Conservation (phyloP, 495 filamentous ascomycete genomes). For the Recurvomyces mirabilis region DNA sequence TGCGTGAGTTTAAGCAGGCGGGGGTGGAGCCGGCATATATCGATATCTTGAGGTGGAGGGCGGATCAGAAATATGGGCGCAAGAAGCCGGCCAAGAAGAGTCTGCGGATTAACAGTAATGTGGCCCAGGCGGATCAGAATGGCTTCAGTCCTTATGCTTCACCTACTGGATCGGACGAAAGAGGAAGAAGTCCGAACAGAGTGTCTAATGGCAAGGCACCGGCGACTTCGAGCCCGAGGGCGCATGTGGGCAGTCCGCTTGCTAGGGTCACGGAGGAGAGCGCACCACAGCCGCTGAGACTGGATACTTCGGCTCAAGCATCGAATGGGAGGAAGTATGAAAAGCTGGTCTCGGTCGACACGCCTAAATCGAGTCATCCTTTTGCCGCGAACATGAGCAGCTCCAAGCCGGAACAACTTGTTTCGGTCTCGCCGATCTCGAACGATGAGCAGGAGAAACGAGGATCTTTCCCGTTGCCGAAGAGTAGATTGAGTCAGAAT, state of each 20-base stretch:
- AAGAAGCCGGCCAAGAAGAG: slow-evolving; percentile 19
- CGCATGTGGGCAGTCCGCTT: slow-evolving; percentile 30
- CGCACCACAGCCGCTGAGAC: slow-evolving; percentile 20
- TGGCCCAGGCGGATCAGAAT: slow-evolving; percentile 17
- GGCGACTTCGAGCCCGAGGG: slow-evolving; percentile 25
- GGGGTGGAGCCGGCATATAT: slow-evolving; percentile 89
- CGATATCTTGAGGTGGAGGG: slow-evolving; percentile 86
- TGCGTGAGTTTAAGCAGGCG: slow-evolving; percentile 77
- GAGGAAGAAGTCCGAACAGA: slow-evolving; percentile 32
- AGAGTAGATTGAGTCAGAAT: not conserved
- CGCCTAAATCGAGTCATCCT: not conserved
- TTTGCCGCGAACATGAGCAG: no score
- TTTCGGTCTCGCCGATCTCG: not conserved
- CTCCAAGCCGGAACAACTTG: not conserved
- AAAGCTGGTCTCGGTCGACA: slow-evolving; percentile 8
- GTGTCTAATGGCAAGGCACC: slow-evolving; percentile 24
- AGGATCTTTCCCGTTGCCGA: not conserved
- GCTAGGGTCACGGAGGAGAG: slow-evolving; percentile 32
- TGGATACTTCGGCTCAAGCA: slow-evolving; percentile 23
- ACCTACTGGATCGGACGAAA: slow-evolving; percentile 26
- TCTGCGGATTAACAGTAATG: slow-evolving; percentile 29
- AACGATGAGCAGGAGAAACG: not conserved
- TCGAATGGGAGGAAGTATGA: slow-evolving; percentile 1
- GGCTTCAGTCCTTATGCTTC: slow-evolving; percentile 29
- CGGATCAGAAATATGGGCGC: slow-evolving; percentile 87